A percentile compares a stretch with the other conserved stretches of the same genome.
Conservation (phyloP, 2,329 filamentous ascomycete species). For the Alternaria incomplexa region DNA sequence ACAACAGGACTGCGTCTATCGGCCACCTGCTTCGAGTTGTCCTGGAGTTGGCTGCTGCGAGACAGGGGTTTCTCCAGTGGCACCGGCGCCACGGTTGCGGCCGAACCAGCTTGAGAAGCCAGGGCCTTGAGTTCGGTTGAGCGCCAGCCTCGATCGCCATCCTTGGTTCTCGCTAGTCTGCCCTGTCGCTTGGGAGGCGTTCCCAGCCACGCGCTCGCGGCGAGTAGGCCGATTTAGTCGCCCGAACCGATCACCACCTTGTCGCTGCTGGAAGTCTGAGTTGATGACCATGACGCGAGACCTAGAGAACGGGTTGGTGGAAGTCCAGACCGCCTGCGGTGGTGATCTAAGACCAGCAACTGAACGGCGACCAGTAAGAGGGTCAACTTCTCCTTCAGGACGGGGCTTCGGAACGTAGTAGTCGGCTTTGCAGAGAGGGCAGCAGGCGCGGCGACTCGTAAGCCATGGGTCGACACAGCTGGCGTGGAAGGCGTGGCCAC, state of each 20-base stretch:
- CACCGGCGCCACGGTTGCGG: constrained; percentile 29
- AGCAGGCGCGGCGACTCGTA: constrained; percentile 91
- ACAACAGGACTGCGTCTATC: constrained; percentile 20
- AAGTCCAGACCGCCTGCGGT: constrained; percentile 42
- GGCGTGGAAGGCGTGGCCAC: constrained; percentile 97
- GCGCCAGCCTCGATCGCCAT: constrained; percentile 35
- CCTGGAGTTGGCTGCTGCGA: constrained; percentile 37
- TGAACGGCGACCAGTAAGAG: constrained; percentile 36
- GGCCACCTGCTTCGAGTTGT: constrained; percentile 46
- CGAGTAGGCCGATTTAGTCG: constrained; percentile 35
- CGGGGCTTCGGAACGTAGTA: constrained; percentile 95
- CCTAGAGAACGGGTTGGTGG: constrained; percentile 40
- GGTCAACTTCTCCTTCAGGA: constrained; percentile 59
- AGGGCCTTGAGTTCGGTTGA: constrained; percentile 20
- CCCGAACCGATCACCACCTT: constrained; percentile 25
- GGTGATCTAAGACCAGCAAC: constrained; percentile 39
- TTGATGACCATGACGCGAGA: constrained; percentile 40
- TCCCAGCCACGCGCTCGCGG: constrained; percentile 22
- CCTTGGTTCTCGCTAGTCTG: constrained; percentile 14
- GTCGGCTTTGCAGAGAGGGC: constrained; percentile 96
- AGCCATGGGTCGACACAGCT: constrained; percentile 96
- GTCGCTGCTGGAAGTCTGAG: constrained; percentile 14
- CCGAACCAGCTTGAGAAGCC: constrained; percentile 37
- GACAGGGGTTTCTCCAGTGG: constrained; percentile 18
- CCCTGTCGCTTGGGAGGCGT: constrained; percentile 13